Evolutionary conservation across 371 early-diverging fungal species (phyloP).

Genomic region (Actinomucor elegans): DNA sequence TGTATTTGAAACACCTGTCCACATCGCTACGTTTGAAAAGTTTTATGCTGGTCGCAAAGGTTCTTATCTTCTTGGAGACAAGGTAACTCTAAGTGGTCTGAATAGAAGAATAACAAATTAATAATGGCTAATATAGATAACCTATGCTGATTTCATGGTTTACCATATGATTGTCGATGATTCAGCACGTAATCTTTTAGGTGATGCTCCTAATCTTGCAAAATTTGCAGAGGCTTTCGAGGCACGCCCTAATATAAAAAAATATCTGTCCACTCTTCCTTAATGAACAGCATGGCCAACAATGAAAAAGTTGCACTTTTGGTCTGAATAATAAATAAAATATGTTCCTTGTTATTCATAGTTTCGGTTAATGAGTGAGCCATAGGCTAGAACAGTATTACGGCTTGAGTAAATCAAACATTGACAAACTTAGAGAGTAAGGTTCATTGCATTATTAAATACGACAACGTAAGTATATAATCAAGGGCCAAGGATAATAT

Average conservation of each 20-base stretch:
- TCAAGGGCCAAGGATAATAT: no score
- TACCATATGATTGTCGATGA: slow-evolving; percentile 27
- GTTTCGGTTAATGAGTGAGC: no score
- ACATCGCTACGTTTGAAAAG: slow-evolving; percentile 14
- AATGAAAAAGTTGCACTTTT: no score
- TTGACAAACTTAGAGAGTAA: no score
- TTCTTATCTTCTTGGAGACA: slow-evolving; percentile 22
- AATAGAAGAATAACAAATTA: background rate
- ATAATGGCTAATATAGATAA: background rate
- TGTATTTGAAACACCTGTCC: background rate
- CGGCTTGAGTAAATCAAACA: no score
- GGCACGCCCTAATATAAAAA: slow-evolving; percentile 19
- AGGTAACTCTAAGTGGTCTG: slow-evolving; percentile 3
- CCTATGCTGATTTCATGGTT: slow-evolving; percentile 29
- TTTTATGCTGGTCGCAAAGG: slow-evolving; percentile 19
- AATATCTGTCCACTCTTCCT: slow-evolving; percentile 5
- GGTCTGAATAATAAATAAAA: no score
- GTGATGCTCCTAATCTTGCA: slow-evolving; percentile 20
- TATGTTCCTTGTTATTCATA: no score
- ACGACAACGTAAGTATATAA: no score
- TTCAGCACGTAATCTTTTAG: background rate
- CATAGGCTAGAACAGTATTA: no score
- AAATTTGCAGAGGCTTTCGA: slow-evolving; percentile 23
- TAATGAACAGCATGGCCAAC: no score
- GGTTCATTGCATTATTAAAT: no score